Evolutionary conservation across 2,329 filamentous ascomycete species (phyloP).

Genomic region (Talaromyces albobiverticillius): DNA sequence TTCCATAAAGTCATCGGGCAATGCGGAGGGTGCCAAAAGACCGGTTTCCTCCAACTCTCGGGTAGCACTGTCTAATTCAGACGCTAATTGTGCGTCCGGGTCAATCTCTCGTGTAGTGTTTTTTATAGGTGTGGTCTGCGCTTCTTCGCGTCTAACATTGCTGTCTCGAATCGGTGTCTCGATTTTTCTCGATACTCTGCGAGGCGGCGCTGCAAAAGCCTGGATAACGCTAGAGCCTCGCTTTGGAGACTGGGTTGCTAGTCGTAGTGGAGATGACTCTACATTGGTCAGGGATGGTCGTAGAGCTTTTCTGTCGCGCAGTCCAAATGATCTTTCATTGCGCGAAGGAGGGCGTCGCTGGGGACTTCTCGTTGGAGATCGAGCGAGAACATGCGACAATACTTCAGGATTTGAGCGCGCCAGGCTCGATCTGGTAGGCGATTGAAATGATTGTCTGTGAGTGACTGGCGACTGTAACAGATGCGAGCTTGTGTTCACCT

Average conservation of each 20-base stretch:
- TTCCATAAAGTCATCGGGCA: slow-evolving; percentile 46
- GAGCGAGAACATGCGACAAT: slow-evolving; percentile 46
- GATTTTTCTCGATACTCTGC: slow-evolving; percentile 34
- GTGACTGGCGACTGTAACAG: slow-evolving; percentile 26
- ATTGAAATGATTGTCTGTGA: slow-evolving; percentile 59
- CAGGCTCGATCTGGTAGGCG: slow-evolving; percentile 65
- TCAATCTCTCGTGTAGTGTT: slow-evolving; percentile 17
- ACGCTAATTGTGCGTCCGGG: slow-evolving; percentile 32
- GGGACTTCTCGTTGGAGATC: slow-evolving; percentile 34
- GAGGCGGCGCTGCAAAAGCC: slow-evolving; percentile 35
- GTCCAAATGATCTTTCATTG: slow-evolving; percentile 25
- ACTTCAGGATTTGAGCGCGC: slow-evolving; percentile 61
- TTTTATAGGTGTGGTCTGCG: neutral
- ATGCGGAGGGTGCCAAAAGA: slow-evolving; percentile 19
- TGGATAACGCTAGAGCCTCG: slow-evolving; percentile 29
- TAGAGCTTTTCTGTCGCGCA: slow-evolving; percentile 37
- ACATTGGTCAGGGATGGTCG: slow-evolving; percentile 29
- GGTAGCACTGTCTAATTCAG: slow-evolving; percentile 31
- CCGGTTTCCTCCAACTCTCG: slow-evolving; percentile 20
- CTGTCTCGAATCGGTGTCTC: slow-evolving; percentile 28
- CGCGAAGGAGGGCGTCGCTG: slow-evolving; percentile 21
- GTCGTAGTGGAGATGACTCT: slow-evolving; percentile 1
- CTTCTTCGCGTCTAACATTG: slow-evolving; percentile 4
- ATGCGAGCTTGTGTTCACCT: slow-evolving; percentile 17
- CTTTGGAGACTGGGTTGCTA: slow-evolving; percentile 20